Base-by-base conservation (phyloP, 208 protist genomes). In the Wallacemonas rigidus region DNA sequence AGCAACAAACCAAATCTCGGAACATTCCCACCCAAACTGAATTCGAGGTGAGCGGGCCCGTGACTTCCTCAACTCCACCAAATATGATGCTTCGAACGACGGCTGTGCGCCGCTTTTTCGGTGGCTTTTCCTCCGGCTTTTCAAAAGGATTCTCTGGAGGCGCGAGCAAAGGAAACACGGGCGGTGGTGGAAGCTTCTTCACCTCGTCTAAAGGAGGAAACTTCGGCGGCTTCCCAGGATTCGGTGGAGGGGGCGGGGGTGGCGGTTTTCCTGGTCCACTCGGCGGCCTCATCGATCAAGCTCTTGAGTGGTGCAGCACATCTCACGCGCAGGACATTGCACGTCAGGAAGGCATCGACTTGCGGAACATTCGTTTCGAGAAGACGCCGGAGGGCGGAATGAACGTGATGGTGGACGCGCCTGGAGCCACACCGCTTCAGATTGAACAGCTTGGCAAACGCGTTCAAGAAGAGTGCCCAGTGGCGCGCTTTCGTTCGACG, bases 381-480 rank as follows among this genome's bases (percentile, higher is more conserved):
- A 91, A 87, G 45, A 91, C 83, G 2, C 74, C 83, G 17, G 82
- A 86, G 35, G 89, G 89, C n/a, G 84, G 85, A 15, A 74, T 94
- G 58, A 90, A 85, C 26, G 89, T 96, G 4, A 80, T 87, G 61
- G 89, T 96, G 38, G 91, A 96, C 70, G 91, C 91, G 0, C 91
- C 91, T 7, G 82, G 76, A 39, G 91, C 91, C 51, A 96, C 89
- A 35, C 79, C 83, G 15, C 74, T 91, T 67, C 91, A 96, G 76
- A 95, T 96, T 74, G 89, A 96, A 60, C 79, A 85, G 55, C 80
- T 96, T 5, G 91, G 91, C n/a, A 82, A 88, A 56, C 76, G 82
- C 43, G 91, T 96, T 39, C 85, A 94, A 69, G 86, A 95, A 70
- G 91, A 96, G 76, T 96, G 91, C 67, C 91, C 91, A 3, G 86